Base-by-base conservation (phyloP, 2,329 filamentous ascomycete species). In the Geoglossum cookeanum region DNA sequence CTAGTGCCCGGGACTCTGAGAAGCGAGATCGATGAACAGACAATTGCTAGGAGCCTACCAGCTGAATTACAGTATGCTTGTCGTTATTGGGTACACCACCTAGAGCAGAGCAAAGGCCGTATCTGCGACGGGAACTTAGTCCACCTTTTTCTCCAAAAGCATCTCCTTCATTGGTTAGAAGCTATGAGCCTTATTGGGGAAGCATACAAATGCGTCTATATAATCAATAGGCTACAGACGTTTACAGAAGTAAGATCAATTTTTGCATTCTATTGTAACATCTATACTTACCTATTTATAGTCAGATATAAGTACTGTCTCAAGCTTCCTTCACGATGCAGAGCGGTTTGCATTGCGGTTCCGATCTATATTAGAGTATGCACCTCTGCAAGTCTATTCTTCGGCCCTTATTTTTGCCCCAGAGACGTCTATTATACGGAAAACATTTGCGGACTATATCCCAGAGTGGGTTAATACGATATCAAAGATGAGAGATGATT, bases 161-260 rank as follows among this genome's bases (percentile, higher is more conserved):
- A 73, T 60, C 64, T 74, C 56, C 69, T 74, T 2, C 63, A 74
- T 56, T 75, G 70, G 72, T n/a, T n/a, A n/a, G n/a, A n/a, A n/a
- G n/a, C n/a, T n/a, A n/a, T n/a, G n/a, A n/a, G n/a, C n/a, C n/a
- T n/a, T n/a, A n/a, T n/a, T n/a, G n/a, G n/a, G n/a, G n/a, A n/a
- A n/a, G n/a, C n/a, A n/a, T n/a, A n/a, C n/a, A n/a, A n/a, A n/a
- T n/a, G n/a, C n/a, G n/a, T n/a, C n/a, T n/a, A n/a, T n/a, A n/a
- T n/a, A n/a, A n/a, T n/a, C n/a, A n/a, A n/a, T n/a, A n/a, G n/a
- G n/a, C n/a, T n/a, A n/a, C n/a, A n/a, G n/a, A n/a, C n/a, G n/a
- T n/a, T n/a, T n/a, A n/a, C n/a, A n/a, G n/a, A n/a, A n/a, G n/a
- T n/a, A n/a, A n/a, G n/a, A n/a, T n/a, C n/a, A n/a, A n/a, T n/a